phyloP scores from a whole-genome alignment of 2,329 filamentous ascomycete genomes.

The Apiospora aurea region DNA sequence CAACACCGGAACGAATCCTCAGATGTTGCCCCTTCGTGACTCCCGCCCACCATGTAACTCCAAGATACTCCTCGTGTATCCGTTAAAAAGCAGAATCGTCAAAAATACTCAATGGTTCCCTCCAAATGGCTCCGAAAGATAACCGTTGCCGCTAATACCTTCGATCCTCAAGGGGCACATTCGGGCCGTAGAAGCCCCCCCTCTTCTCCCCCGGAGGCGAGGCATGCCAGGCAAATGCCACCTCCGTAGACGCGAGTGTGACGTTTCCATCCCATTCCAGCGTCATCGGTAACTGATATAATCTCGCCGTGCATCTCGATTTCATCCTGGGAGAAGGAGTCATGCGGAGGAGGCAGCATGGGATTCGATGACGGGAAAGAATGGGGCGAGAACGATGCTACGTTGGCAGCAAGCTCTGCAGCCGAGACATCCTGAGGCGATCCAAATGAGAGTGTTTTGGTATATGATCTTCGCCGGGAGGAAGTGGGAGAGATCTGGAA shows the following conservation, averaged over 20 bases:
- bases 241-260: conserved; percentile 67
- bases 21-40: background rate
- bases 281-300: conserved; percentile 55
- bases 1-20: background rate
- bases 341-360: conserved; percentile 54
- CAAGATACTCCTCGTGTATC: background rate
- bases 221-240: conserved; percentile 63
- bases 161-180: conserved; percentile 60
- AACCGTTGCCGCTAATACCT: conserved; percentile 39
- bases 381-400: conserved; percentile 50
- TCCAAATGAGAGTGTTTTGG: conserved; percentile 48
- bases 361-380: conserved; percentile 59
- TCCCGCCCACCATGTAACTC: background rate
- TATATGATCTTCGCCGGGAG: conserved; percentile 52
- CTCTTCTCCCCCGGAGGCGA: conserved; percentile 53
- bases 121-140: background rate
- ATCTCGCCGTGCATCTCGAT: conserved; percentile 59
- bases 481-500: conserved; percentile 41
- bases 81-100: background rate
- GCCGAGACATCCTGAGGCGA: conserved; percentile 30
- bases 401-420: conserved; percentile 32
- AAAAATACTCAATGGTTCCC: background rate
- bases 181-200: conserved; percentile 61
- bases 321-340: conserved; percentile 43
- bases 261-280: conserved; percentile 60